A percentile compares a stretch with the other conserved stretches of the same genome.
Evolutionary conservation across 225 moss, liverwort and hornwort species (phyloP).

Genomic region (Asterella californica): DNA sequence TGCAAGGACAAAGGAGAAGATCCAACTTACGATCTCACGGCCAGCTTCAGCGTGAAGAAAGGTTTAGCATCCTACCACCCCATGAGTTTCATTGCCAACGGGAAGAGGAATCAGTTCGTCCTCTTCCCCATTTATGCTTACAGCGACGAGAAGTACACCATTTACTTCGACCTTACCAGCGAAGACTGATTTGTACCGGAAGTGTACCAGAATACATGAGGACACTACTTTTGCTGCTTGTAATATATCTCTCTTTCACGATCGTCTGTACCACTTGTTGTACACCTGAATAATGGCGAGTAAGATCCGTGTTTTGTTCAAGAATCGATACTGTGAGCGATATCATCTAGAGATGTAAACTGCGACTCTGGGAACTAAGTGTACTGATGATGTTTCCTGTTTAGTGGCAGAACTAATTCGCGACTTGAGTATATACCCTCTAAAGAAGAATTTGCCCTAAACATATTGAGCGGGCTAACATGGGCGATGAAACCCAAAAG

Average conservation of each 20-base stretch:
- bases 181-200: not conserved
- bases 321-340: too few species aligned
- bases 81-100: slow-evolving; percentile 66
- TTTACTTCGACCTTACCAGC: slow-evolving; percentile 56
- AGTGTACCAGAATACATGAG: not conserved
- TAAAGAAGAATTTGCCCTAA: too few species aligned
- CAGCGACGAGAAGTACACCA: slow-evolving; percentile 72
- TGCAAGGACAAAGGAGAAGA: slow-evolving; percentile 41
- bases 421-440: too few species aligned
- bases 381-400: too few species aligned
- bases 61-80: slow-evolving; percentile 62
- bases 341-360: too few species aligned
- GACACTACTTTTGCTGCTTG: not conserved
- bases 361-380: too few species aligned
- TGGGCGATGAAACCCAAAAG: too few species aligned
- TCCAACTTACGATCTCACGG: slow-evolving; percentile 36
- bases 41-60: slow-evolving; percentile 54
- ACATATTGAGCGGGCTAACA: too few species aligned
- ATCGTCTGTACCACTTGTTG: not conserved
- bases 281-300: not conserved
- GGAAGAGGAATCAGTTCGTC: slow-evolving; percentile 53
- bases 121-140: slow-evolving; percentile 70
- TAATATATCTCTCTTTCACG: not conserved
- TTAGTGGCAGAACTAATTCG: too few species aligned
- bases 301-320: too few species aligned